Evolutionary conservation across 345 rosid genomes (phyloP).

Genomic region (Aurinia saxatilis): DNA sequence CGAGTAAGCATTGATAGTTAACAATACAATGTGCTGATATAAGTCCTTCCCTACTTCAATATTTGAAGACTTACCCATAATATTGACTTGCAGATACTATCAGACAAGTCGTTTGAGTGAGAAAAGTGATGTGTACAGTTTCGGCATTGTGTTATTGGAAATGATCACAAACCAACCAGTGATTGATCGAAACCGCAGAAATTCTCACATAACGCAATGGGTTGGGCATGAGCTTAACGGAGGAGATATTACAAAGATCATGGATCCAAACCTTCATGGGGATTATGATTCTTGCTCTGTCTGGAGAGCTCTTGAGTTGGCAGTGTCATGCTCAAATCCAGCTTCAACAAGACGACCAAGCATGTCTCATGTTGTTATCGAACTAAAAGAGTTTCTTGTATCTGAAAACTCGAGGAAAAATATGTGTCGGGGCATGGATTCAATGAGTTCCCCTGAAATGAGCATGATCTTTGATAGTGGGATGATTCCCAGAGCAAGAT

Average conservation of each 20-base stretch:
- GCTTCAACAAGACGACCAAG: constrained; percentile 4
- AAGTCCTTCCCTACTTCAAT: too few relatives aligned
- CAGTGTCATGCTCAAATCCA: neutral
- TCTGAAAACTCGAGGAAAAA: neutral
- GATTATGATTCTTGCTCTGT: neutral
- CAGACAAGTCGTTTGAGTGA: constrained; percentile 9
- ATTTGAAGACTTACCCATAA: too few relatives aligned
- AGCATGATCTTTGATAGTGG: too few relatives aligned
- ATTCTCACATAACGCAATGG: constrained; percentile 8
- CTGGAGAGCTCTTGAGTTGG: constrained; percentile 8
- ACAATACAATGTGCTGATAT: too few relatives aligned
- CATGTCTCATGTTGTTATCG: constrained; percentile 7
- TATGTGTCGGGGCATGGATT: neutral
- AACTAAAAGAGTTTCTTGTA: neutral
- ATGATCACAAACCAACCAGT: constrained; percentile 23
- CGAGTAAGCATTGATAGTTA: constrained; percentile 27
- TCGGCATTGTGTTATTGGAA: constrained; percentile 32
- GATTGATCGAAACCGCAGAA: neutral
- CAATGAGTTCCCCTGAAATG: neutral
- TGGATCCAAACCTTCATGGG: neutral
- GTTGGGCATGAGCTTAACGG: neutral
- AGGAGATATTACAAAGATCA: neutral
- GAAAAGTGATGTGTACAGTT: constrained; percentile 40
- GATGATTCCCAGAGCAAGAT: too few relatives aligned
- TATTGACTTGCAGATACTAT: constrained; percentile 18